Evolutionary conservation across 2,329 filamentous ascomycete species (phyloP).

Genomic region (Talaromyces islandicus): DNA sequence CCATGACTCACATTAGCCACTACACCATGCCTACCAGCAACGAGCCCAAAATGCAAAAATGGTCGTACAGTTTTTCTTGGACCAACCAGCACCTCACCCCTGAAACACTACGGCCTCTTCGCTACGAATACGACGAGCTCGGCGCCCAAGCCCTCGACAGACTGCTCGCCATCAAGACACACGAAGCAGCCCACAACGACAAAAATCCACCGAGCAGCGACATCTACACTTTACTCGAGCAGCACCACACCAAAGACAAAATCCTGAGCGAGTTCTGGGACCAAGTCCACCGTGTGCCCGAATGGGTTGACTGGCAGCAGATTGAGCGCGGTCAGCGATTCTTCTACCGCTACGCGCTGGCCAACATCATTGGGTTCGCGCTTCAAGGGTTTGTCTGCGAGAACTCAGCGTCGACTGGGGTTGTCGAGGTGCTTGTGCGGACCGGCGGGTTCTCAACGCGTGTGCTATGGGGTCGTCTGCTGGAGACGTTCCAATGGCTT

Average conservation of each 20-base stretch:
- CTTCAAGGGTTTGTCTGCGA: slow-evolving; percentile 18
- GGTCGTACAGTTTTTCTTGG: slow-evolving; percentile 15
- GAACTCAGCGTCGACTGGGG: slow-evolving; percentile 53
- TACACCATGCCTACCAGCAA: not conserved
- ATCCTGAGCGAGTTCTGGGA: slow-evolving; percentile 55
- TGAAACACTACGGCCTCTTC: slow-evolving; percentile 10
- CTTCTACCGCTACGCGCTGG: slow-evolving; percentile 66
- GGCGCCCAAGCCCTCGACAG: slow-evolving; percentile 12
- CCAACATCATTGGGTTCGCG: slow-evolving; percentile 16
- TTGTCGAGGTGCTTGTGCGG: slow-evolving; percentile 65
- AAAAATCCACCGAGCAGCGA: slow-evolving; percentile 32
- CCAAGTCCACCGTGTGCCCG: slow-evolving; percentile 58
- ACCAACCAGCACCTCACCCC: slow-evolving; percentile 12
- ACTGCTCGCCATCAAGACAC: slow-evolving; percentile 11
- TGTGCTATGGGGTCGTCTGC: slow-evolving; percentile 57
- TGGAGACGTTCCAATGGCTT: slow-evolving; percentile 69
- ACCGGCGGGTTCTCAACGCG: slow-evolving; percentile 67
- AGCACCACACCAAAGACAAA: slow-evolving; percentile 51
- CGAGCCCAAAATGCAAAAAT: slow-evolving; percentile 1
- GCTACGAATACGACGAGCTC: slow-evolving; percentile 14
- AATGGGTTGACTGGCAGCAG: slow-evolving; percentile 71
- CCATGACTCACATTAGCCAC: not conserved
- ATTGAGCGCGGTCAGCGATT: slow-evolving; percentile 66
- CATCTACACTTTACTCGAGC: slow-evolving; percentile 54
- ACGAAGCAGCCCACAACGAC: not conserved